Conservation (phyloP, 2,329 filamentous ascomycete species). For the Talaromyces sp. region DNA sequence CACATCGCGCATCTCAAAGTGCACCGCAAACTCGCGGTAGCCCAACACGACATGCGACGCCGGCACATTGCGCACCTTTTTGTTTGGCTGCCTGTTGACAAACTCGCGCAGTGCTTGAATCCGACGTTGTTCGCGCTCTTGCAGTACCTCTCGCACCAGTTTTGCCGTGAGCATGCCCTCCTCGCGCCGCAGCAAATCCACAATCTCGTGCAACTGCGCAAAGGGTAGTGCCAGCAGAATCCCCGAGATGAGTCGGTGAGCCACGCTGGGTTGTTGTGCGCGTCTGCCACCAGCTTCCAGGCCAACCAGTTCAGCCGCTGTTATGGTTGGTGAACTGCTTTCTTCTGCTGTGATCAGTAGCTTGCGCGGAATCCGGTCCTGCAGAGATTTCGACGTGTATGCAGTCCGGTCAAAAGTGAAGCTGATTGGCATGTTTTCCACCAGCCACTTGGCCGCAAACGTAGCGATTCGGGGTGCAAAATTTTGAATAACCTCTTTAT, state of each 20-base stretch:
- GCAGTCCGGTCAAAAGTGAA: constrained; percentile 22
- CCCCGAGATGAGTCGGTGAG: constrained; percentile 18
- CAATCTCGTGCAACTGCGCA: constrained; percentile 14
- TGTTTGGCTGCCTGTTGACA: neutral
- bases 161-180: constrained; percentile 11
- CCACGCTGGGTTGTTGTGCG: constrained; percentile 11
- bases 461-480: constrained; percentile 13
- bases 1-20: neutral
- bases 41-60: constrained; percentile 13
- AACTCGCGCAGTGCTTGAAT: constrained; percentile 15
- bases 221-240: constrained; percentile 25
- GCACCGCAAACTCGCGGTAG: constrained; percentile 16
- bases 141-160: constrained; percentile 18
- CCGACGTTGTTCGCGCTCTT: constrained; percentile 25
- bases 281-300: constrained; percentile 15
- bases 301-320: neutral
- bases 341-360: constrained; percentile 16
- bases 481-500: neutral
- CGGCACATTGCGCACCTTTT: neutral
- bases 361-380: constrained; percentile 21
- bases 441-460: constrained; percentile 20
- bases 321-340: too few species aligned
- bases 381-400: constrained; percentile 14
- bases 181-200: constrained; percentile 15
- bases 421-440: constrained; percentile 12